Base-by-base conservation (phyloP, 768 basidiomycete species). In the Termitomyces eurrhizus region DNA sequence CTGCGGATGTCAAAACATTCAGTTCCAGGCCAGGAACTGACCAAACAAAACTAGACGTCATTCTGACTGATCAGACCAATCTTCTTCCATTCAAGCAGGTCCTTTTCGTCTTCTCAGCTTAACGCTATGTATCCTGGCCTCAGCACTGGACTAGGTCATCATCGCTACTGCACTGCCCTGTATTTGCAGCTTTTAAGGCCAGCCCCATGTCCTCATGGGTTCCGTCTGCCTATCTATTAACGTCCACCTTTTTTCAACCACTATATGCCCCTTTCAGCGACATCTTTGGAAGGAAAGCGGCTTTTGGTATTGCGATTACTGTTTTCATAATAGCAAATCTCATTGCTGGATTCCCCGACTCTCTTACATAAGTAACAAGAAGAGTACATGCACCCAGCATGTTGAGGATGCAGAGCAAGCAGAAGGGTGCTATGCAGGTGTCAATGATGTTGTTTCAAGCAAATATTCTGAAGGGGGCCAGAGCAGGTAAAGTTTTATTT, bases 101-200 rank as follows among this genome's bases (percentile, higher is more conserved):
- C 46, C 70, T 90, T 4, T 74, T 82, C 12, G 82, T 89, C 7
- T 88, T 90, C 66, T 67, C 78, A 1, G 88, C 7, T 76, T 90
- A 13, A 77, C 84, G 0, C 72, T 85, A 0, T 89, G 87, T 50
- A 79, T 85, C 12, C 76, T 86, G 49, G 83, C 87, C 50, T 82
- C 86, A 6, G 75, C 84, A 0, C 73, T 89, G 0, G 89, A 91
- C 68, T 86, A 88, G 12, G 89, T 89, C 8, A 86, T 90, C 52
- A 83, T 90, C 9, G 86, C 87, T 0, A 90, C 89, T 0, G 85
- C 88, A 1, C 74, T 92, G n/a, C 87, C 89, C 85, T 0, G 83
- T 92, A 51, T 84, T 88, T 4, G 66, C 79, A 24, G 79, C 81
- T 3, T 91, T 91, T 72, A 77, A 85, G 56, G 84, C 88, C 0